Percentiles rank a stretch among this genome's conserved stretches.
Evolutionary conservation across 345 rosid species (phyloP).

Genomic region (Boechera retrofracta): DNA sequence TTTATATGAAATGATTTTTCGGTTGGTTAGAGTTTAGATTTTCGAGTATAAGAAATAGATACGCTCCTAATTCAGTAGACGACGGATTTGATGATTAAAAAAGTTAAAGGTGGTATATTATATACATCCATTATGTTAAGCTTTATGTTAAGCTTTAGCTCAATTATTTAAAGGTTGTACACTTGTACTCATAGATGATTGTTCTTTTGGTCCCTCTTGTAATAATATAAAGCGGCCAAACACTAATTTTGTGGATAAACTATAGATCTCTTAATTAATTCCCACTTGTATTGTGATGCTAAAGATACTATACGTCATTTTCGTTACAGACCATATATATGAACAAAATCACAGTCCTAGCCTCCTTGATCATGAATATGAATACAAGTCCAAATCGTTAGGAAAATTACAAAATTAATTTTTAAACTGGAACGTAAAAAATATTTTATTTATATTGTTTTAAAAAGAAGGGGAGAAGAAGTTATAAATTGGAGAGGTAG

Average conservation of each 20-base stretch:
- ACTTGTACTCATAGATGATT: constrained; percentile 23
- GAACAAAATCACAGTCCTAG: not conserved
- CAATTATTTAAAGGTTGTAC: constrained; percentile 31
- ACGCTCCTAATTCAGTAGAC: not conserved
- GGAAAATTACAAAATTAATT: not conserved
- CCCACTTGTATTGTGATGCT: constrained; percentile 6
- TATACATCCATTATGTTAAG: not conserved
- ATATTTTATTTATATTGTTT: too few species aligned
- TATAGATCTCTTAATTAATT: not conserved
- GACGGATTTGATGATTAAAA: not conserved
- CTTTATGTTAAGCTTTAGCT: constrained; percentile 24
- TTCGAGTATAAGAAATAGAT: not conserved
- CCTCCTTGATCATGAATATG: not conserved
- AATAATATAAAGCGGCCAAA: constrained; percentile 10
- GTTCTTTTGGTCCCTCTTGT: constrained; percentile 10
- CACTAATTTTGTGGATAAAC: not conserved
- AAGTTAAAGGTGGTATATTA: not conserved
- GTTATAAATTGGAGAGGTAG: not conserved
- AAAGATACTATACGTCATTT: constrained; percentile 1
- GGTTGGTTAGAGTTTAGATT: too few species aligned
- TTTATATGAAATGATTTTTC: not conserved
- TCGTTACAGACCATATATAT: not conserved
- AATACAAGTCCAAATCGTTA: not conserved
- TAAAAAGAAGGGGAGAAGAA: not conserved
- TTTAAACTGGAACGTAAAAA: not conserved